phyloP scores from a whole-genome alignment of 1,284 basidiomycete species.

The Cutaneotrichosporon sp. region DNA sequence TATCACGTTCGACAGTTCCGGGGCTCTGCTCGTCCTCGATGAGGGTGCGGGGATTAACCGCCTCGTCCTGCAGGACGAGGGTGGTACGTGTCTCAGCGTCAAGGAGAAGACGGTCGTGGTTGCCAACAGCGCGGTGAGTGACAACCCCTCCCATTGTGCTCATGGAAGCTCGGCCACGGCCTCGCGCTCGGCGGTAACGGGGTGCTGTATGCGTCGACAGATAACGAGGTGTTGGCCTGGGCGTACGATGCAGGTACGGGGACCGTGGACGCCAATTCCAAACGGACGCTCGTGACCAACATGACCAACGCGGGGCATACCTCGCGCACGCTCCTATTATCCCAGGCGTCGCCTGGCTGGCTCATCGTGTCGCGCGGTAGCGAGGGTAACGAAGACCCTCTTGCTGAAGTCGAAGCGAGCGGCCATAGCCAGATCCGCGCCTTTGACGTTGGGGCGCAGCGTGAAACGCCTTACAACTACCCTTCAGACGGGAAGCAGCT shows the following conservation, averaged over 20 bases:
- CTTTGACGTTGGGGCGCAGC: conserved; percentile 1
- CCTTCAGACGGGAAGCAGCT: conserved; percentile 3
- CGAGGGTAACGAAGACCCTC: conserved; percentile 15
- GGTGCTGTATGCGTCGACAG: conserved; percentile 15
- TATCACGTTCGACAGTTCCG: conserved; percentile 13
- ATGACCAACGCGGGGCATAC: conserved; percentile 17
- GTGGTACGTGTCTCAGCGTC: conserved; percentile 14
- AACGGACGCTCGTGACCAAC: conserved; percentile 9
- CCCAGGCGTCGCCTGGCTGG: background rate
- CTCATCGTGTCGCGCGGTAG: conserved; percentile 21
- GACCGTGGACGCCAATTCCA: background rate
- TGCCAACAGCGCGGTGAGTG: conserved; percentile 6
- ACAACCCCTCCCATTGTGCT: no score
- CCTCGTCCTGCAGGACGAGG: conserved; percentile 16
- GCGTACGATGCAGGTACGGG: conserved; percentile 8
- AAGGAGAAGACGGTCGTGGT: conserved; percentile 4
- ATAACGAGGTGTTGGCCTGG: conserved; percentile 14
- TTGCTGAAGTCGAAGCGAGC: background rate
- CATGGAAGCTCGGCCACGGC: conserved; percentile 19
- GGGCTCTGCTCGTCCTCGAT: conserved; percentile 19
- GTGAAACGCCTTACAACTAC: conserved; percentile 1
- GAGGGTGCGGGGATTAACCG: conserved; percentile 8
- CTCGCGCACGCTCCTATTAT: conserved; percentile 16
- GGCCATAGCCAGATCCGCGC: conserved; percentile 22
- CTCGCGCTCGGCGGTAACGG: conserved; percentile 12